Conservation (phyloP, 225 moss, liverwort and hornwort species). For the Lunularia cruciata region DNA sequence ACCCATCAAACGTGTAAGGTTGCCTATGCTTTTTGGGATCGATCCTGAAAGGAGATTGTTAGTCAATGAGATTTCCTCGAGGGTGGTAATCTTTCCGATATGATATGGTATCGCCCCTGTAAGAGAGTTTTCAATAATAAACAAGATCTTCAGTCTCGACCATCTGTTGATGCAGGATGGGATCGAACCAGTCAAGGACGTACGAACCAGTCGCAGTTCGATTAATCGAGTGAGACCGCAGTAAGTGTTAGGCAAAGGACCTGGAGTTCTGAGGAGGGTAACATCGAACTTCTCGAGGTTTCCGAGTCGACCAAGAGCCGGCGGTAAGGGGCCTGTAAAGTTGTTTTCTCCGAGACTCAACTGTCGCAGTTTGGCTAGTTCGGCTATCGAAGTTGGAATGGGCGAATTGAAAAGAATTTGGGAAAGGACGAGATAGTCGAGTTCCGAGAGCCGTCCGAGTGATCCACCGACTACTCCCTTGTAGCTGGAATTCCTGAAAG, state of each 20-base stretch:
- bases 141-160: background rate
- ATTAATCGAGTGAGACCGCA: slow-evolving; percentile 3
- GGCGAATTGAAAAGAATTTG: slow-evolving; percentile 15
- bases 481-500: slow-evolving; percentile 2
- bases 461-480: slow-evolving; percentile 21
- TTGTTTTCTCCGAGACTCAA: background rate
- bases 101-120: background rate
- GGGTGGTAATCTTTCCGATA: background rate
- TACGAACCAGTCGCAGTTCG: background rate
- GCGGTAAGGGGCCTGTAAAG: background rate
- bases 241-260: background rate
- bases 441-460: slow-evolving; percentile 22
- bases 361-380: slow-evolving; percentile 14
- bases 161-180: background rate
- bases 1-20: background rate
- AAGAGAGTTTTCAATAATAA: background rate
- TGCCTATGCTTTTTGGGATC: slow-evolving; percentile 4
- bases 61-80: background rate
- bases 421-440: slow-evolving; percentile 9
- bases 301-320: background rate
- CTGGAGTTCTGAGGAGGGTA: background rate
- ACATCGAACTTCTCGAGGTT: slow-evolving; percentile 1
- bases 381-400: slow-evolving; percentile 12
- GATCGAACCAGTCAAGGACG: background rate
- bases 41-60: background rate